Conservation (phyloP, 2,329 filamentous ascomycete genomes). For the Aspergillus sp. region DNA sequence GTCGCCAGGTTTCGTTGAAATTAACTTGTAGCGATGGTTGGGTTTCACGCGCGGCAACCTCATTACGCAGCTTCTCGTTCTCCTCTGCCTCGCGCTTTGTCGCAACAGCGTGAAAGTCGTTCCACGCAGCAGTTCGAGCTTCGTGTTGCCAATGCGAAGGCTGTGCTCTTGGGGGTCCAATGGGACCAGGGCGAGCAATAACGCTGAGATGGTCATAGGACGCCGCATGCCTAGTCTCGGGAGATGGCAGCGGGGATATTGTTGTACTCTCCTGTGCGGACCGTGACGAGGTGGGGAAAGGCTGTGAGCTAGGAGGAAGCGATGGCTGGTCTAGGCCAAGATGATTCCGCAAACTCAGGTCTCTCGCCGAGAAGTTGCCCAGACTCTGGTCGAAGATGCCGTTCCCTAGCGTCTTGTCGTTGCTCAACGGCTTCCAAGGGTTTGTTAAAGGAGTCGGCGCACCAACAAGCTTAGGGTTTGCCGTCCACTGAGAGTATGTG, state of each 20-base stretch:
- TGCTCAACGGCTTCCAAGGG: constrained; percentile 63
- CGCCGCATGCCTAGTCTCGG: constrained; percentile 43
- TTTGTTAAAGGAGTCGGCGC: constrained; percentile 47
- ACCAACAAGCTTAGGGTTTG: constrained; percentile 39
- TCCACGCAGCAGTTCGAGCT: constrained; percentile 46
- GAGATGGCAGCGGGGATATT: constrained; percentile 43
- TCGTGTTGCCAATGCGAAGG: constrained; percentile 37
- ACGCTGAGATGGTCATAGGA: constrained; percentile 45
- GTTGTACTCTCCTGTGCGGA: constrained; percentile 40
- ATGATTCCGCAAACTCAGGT: constrained; percentile 46
- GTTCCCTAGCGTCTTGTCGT: constrained; percentile 64
- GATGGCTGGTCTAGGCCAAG: constrained; percentile 46
- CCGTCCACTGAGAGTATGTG: constrained; percentile 45
- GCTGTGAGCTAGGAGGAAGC: constrained; percentile 38
- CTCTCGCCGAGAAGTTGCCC: constrained; percentile 52
- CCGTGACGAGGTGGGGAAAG: constrained; percentile 37
- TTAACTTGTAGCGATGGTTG: constrained; percentile 39
- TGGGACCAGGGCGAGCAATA: constrained; percentile 50
- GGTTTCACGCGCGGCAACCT: constrained; percentile 45
- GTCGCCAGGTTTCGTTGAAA: constrained; percentile 54
- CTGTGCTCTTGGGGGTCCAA: constrained; percentile 50
- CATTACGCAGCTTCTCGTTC: constrained; percentile 44
- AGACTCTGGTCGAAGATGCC: constrained; percentile 64
- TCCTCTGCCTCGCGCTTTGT: constrained; percentile 47
- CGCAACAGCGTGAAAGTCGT: constrained; percentile 48